phyloP scores from a whole-genome alignment of 768 basidiomycete genomes.

The Termitomyces heimii region DNA sequence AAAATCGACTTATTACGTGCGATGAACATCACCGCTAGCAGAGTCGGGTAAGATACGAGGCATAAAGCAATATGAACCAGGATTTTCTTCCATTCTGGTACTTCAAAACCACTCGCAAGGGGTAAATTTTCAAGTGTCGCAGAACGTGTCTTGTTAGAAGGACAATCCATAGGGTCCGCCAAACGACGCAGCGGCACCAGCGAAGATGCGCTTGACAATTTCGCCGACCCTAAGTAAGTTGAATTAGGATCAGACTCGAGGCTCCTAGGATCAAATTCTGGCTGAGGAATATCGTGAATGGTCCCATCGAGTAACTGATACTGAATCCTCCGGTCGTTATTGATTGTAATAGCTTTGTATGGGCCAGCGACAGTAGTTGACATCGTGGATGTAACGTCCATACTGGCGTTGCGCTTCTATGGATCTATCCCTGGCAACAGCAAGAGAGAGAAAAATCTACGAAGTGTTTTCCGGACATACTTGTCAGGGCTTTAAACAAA shows the following conservation, averaged over 20 bases:
- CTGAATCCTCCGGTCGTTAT: not conserved
- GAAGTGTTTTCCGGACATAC: not conserved
- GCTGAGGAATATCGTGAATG: constrained; percentile 4
- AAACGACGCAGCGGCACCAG: not conserved
- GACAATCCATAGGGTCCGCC: not conserved
- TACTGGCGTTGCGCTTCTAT: not conserved
- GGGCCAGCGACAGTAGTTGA: not conserved
- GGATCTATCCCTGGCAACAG: not conserved
- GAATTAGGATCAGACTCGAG: not conserved
- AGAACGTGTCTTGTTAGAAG: constrained; percentile 8
- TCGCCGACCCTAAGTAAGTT: not conserved
- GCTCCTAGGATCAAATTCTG: constrained; percentile 10
- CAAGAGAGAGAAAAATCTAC: not conserved
- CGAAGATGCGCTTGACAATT: not conserved
- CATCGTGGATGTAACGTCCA: not conserved
- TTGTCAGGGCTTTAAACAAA: not conserved
- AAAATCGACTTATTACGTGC: constrained; percentile 26
- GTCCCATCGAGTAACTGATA: constrained; percentile 11
- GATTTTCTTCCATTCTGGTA: constrained; percentile 26
- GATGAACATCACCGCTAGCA: constrained; percentile 23
- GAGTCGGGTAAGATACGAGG: constrained; percentile 25
- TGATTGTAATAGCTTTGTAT: not conserved
- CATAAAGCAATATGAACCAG: constrained; percentile 25
- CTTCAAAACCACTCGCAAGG: constrained; percentile 24
- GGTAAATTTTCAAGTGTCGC: constrained; percentile 17